Evolutionary conservation across 345 rosid genomes (phyloP).

Genomic region (Streptanthus diversifolius): DNA sequence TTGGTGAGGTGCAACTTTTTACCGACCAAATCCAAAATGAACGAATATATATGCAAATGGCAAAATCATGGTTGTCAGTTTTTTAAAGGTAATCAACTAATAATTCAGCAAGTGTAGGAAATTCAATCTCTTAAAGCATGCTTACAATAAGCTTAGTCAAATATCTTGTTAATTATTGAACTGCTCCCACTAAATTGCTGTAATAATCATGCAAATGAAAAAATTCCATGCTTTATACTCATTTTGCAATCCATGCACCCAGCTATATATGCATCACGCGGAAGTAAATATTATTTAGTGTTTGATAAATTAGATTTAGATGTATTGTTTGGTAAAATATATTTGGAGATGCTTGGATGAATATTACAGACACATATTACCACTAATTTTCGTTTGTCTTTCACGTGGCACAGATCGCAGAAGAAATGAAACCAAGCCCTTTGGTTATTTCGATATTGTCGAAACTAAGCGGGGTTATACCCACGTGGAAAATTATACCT

Average conservation of each 20-base stretch:
- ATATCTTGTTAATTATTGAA: neutral
- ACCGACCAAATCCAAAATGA: neutral
- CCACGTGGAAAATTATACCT: slow-evolving; percentile 65
- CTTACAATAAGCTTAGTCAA: neutral
- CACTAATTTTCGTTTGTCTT: neutral
- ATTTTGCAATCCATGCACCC: neutral
- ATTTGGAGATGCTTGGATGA: neutral
- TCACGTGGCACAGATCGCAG: slow-evolving; percentile 48
- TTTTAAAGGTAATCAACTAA: neutral
- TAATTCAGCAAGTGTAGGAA: neutral
- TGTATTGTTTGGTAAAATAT: neutral
- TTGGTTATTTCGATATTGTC: slow-evolving; percentile 38
- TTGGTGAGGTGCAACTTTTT: neutral
- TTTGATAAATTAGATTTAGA: too few relatives aligned
- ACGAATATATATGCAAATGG: neutral
- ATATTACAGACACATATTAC: neutral
- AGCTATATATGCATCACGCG: neutral
- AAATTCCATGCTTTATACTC: neutral
- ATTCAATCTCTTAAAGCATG: neutral
- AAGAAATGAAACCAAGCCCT: slow-evolving; percentile 55
- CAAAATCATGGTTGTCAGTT: neutral
- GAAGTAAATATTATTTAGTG: too few relatives aligned
- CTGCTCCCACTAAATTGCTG: neutral
- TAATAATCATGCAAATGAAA: neutral
- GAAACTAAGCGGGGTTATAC: slow-evolving; percentile 44